Evolutionary conservation across 768 basidiomycete species (phyloP), one percentile per base, ranked within the genome.

Genomic region (Suillus weaverae): DNA sequence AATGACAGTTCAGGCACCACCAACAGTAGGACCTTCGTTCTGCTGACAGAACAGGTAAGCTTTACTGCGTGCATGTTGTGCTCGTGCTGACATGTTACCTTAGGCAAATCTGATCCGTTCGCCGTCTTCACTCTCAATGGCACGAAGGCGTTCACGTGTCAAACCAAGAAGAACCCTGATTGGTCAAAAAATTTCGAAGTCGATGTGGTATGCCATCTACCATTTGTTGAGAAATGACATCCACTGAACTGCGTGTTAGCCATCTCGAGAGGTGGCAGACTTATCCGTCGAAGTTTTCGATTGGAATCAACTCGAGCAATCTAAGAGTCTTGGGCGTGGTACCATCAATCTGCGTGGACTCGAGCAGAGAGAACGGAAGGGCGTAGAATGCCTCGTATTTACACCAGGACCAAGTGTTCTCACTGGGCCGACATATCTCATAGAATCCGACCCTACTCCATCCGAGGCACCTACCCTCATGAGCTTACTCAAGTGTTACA

Each of bases 301-400:
- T 74, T 97, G 94, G 95, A 92, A 97, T 72, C 91, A 95, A 71
- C 81, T 97, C 62, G 97, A 94, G 68, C 86, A 89, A 62, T 83
- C 94, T 11, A 93, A 96, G 72, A 87, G 86, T 67, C 80, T 99
- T n/a, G 97, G 97, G 4, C 67, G 67, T 4, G 92, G 85, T 2
- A 79, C 69, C 38, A 89, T 99, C 70, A 82, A 90, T 44, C 77
- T 99, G 7, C 81, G 81, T 54, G 81, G n/a, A n/a, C n/a, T n/a
- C n/a, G n/a, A n/a, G n/a, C n/a, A n/a, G n/a, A n/a, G n/a, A n/a
- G n/a, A n/a, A n/a, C n/a, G n/a, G n/a, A n/a, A n/a, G n/a, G n/a
- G n/a, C n/a, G n/a, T n/a, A n/a, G n/a, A n/a, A n/a, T n/a, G n/a
- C n/a, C n/a, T n/a, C n/a, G n/a, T n/a, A n/a, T n/a, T n/a, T n/a